Evolutionary conservation across 306 rosid species (phyloP).

Genomic region (Prunus campanulata): DNA sequence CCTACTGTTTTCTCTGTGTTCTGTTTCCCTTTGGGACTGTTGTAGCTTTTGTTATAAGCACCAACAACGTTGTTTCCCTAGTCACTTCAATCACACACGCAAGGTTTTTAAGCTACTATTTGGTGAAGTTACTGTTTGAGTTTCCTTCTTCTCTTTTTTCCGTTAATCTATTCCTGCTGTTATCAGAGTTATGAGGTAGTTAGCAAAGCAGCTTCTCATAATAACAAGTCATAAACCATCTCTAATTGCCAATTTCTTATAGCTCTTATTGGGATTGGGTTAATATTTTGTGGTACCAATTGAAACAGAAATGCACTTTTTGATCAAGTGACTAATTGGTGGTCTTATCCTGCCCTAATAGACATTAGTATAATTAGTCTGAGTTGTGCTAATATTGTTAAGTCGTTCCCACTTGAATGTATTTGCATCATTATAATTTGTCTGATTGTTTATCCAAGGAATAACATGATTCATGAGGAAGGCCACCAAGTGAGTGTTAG

Average conservation of each 20-base stretch:
- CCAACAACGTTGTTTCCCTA: too few species aligned
- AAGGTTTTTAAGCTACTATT: not conserved
- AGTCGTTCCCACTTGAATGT: not conserved
- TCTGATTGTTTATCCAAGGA: too few species aligned
- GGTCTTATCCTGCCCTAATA: not conserved
- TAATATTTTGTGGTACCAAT: not conserved
- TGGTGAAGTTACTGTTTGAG: slow-evolving; percentile 8
- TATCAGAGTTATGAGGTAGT: slow-evolving; percentile 2
- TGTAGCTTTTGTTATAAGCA: too few species aligned
- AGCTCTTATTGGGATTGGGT: not conserved
- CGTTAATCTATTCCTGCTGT: slow-evolving; percentile 14
- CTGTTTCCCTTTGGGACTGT: too few species aligned
- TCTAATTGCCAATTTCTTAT: not conserved
- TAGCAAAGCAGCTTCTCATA: too few species aligned
- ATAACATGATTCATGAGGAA: too few species aligned
- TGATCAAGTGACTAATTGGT: not conserved
- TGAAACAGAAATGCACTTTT: not conserved
- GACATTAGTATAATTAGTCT: not conserved
- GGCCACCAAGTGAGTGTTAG: too few species aligned
- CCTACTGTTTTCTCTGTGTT: not conserved
- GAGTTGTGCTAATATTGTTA: not conserved
- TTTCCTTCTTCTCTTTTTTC: not conserved
- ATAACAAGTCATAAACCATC: not conserved
- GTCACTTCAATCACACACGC: too few species aligned
- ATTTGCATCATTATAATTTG: too few species aligned